Percentiles rank a stretch among this genome's conserved stretches.
These are phyloP conservation scores for Herpetomonas samuelpessoai DNA, from an alignment of 208 protist species.

Conservation along the genomic window DNA sequence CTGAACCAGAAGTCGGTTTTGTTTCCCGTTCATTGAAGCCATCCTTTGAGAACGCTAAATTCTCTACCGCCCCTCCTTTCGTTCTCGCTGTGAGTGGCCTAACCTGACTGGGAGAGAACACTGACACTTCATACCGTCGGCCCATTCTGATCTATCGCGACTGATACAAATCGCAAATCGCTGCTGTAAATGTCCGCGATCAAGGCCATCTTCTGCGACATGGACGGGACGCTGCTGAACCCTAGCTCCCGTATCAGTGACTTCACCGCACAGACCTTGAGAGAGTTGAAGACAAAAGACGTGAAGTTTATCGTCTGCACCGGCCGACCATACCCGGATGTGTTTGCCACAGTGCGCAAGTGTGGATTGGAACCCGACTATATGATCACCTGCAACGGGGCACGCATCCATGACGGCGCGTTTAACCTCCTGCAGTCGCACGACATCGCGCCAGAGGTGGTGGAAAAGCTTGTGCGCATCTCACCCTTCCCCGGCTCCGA, in stretches of 20 bases:
- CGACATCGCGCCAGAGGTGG: slow-evolving; percentile 11
- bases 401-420: slow-evolving; percentile 21
- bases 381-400: slow-evolving; percentile 39
- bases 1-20: no score
- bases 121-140: no score
- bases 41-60: no score
- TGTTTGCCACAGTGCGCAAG: slow-evolving; percentile 24
- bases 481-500: neutral
- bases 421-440: slow-evolving; percentile 9
- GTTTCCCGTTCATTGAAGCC: no score
- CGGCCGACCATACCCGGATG: slow-evolving; percentile 32
- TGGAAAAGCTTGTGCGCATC: slow-evolving; percentile 6
- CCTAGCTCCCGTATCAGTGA: slow-evolving; percentile 18
- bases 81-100: no score
- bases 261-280: slow-evolving; percentile 23
- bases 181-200: no score
- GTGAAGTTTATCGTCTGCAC: slow-evolving; percentile 35
- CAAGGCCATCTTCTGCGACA: slow-evolving; percentile 35
- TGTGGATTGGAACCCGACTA: slow-evolving; percentile 30
- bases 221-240: slow-evolving; percentile 47
- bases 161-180: no score
- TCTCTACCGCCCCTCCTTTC: no score
- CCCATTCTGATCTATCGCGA: no score
- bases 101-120: no score
- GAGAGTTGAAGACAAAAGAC: slow-evolving; percentile 10